Evolutionary conservation across 805 yeast species (phyloP).

Genomic region (Vanderwaltozyma verrucispora): DNA sequence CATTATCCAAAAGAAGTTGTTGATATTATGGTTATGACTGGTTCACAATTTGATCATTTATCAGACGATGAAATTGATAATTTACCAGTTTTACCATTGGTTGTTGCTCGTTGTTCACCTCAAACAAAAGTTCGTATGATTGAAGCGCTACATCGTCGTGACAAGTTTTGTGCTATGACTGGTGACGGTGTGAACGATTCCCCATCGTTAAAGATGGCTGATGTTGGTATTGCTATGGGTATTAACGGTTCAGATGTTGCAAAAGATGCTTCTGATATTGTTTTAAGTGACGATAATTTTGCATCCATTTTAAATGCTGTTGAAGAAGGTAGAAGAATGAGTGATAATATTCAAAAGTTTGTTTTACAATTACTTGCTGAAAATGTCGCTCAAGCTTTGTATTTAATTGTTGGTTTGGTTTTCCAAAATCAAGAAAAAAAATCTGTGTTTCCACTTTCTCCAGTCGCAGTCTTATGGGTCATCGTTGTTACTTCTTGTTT

Average conservation of each 20-base stretch:
- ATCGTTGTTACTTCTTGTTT: slow-evolving; percentile 97
- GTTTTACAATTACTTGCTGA: slow-evolving; percentile 90
- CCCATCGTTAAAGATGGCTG: slow-evolving; percentile 90
- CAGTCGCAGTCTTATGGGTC: slow-evolving; percentile 97
- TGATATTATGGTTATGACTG: slow-evolving; percentile 65
- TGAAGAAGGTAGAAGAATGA: slow-evolving; percentile 95
- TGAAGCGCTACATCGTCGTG: slow-evolving; percentile 78
- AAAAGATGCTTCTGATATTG: slow-evolving; percentile 97
- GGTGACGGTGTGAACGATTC: slow-evolving; percentile 99
- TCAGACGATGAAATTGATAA: slow-evolving; percentile 58
- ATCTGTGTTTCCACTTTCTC: slow-evolving; percentile 87
- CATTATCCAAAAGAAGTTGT: slow-evolving; percentile 30
- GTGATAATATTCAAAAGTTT: slow-evolving; percentile 88
- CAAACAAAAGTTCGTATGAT: slow-evolving; percentile 88
- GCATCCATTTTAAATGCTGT: slow-evolving; percentile 87
- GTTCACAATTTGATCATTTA: slow-evolving; percentile 69
- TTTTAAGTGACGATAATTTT: slow-evolving; percentile 91
- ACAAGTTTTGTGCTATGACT: slow-evolving; percentile 97
- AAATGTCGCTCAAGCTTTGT: slow-evolving; percentile 84
- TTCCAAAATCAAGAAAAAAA: slow-evolving; percentile 57
- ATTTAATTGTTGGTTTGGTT: slow-evolving; percentile 72
- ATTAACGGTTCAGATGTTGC: slow-evolving; percentile 95
- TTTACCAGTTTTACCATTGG: slow-evolving; percentile 70
- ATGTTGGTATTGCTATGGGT: slow-evolving; percentile 93
- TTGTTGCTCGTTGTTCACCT: slow-evolving; percentile 91